Percentiles rank a stretch among this genome's conserved stretches.
These are phyloP conservation scores for Phyllostachys edulis DNA, from an alignment of 176 grass and related monocot species.

Conservation along the genomic window DNA sequence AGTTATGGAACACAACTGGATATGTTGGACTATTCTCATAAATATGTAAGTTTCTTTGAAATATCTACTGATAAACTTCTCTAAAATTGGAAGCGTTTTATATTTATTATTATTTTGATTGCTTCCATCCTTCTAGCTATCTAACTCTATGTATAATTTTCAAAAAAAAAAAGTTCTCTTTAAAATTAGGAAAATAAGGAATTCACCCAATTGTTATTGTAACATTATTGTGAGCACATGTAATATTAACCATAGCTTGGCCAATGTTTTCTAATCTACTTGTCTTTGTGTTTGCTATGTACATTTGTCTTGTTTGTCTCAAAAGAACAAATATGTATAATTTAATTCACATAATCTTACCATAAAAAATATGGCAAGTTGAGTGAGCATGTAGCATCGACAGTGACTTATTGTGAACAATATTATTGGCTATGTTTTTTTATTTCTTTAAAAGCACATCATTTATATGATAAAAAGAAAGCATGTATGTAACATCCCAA, in stretches of 20 bases:
- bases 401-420: not conserved
- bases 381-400: not conserved
- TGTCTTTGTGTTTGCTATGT: too few species aligned
- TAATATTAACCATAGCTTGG: not conserved
- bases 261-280: not conserved
- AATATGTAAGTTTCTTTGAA: too few species aligned
- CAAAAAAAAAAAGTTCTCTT: not conserved
- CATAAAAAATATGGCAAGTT: not conserved
- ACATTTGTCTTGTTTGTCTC: not conserved
- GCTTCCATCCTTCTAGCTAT: not conserved
- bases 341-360: not conserved
- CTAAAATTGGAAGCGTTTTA: not conserved
- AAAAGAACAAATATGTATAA: not conserved
- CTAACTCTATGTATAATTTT: not conserved
- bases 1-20: too few species aligned
- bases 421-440: too few species aligned
- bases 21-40: too few species aligned
- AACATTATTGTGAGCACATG: not conserved
- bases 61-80: not conserved
- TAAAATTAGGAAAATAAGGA: not conserved
- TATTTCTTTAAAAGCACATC: too few species aligned
- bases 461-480: too few species aligned
- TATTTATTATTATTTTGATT: constrained; percentile 14
- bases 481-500: too few species aligned
- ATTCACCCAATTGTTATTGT: not conserved